Base-by-base conservation (phyloP, 2,329 filamentous ascomycete genomes). In the Macrophomina phaseolina region DNA sequence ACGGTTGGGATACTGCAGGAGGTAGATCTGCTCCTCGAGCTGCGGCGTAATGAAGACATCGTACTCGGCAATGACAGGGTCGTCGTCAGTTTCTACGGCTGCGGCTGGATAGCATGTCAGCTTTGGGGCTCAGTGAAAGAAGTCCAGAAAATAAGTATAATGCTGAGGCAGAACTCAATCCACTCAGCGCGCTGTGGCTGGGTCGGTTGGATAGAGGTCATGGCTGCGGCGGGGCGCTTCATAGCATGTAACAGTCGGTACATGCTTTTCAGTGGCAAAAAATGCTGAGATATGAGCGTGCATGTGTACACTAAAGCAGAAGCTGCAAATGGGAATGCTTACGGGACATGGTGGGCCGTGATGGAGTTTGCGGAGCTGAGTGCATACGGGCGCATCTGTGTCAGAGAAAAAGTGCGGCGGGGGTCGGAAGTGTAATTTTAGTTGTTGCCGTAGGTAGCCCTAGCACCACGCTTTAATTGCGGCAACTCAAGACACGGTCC, bases 1-100 rank as follows among this genome's bases (percentile, higher is more conserved):
- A 69, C 92, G 91, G 80, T 94, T 94, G 32, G 94, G 90, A 78
- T 97, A 96, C 81, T 98, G 94, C 53, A 99, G 87, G 69, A 98
- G 87, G 73, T 94, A 90, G 53, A 84, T 77, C 71, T 82, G 77
- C 67, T 81, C 77, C 64, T 73, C 65, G 68, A 93, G 87, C 71
- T 90, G 86, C 28, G 92, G 90, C 72, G 94, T 97, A 75, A 97
- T 89, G 81, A 90, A 94, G 78, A 98, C 88, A 75, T 92, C 87
- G 85, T 97, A 98, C 71, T 83, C 81, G 38, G 81, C 80, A 14
- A 81, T 78, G 69, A 85, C 81, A 4, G 81, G 81, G 68, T 84
- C 83, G 67, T 83, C 81, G 30, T 79, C 74, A 49, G 73, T 73
- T 53, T 67, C 66, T 18, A 67, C 38, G 32, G 62, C 51, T 51